phyloP scores from a whole-genome alignment of 352 stramenopile genomes.

The Globisporangium splendens region DNA sequence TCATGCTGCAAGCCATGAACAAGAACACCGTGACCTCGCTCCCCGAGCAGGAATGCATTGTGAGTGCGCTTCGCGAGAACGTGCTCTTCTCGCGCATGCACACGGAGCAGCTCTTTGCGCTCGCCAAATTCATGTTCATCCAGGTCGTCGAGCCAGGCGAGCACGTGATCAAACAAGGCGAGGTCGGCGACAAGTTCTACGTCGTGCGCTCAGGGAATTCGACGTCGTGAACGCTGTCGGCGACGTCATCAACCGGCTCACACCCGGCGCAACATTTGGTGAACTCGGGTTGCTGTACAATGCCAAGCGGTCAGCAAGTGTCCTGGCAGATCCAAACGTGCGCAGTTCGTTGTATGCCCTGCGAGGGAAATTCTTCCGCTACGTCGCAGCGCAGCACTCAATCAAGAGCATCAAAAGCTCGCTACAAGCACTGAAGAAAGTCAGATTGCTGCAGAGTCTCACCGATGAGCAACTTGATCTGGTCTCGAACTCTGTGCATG shows the following conservation, averaged over 20 bases:
- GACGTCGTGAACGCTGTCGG: conserved; percentile 35
- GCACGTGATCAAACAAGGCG: conserved; percentile 72
- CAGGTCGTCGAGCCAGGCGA: conserved; percentile 69
- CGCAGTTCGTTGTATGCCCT: conserved; percentile 39
- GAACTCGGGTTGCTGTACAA: conserved; percentile 57
- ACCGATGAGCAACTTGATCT: conserved; percentile 41
- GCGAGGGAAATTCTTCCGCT: conserved; percentile 49
- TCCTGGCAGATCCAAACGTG: conserved; percentile 29
- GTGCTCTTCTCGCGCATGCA: conserved; percentile 78
- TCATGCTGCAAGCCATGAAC: conserved; percentile 20
- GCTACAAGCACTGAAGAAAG: conserved; percentile 39
- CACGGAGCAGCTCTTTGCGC: conserved; percentile 60
- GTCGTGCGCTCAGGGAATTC: conserved; percentile 52
- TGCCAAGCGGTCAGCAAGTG: conserved; percentile 44
- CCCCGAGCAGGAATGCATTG: conserved; percentile 37
- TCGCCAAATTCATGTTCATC: conserved; percentile 75
- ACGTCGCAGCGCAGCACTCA: conserved; percentile 40
- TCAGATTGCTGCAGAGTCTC: conserved; percentile 35
- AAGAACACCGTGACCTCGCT: conserved; percentile 24
- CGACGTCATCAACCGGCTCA: conserved; percentile 41
- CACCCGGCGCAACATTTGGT: conserved; percentile 38
- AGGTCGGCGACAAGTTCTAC: conserved; percentile 82
- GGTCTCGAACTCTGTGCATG: conserved; percentile 39
- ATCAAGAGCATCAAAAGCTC: conserved; percentile 40
- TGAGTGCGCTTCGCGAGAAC: conserved; percentile 66